Evolutionary conservation across 352 stramenopile species (phyloP).

Genomic region (Globisporangium lucens): DNA sequence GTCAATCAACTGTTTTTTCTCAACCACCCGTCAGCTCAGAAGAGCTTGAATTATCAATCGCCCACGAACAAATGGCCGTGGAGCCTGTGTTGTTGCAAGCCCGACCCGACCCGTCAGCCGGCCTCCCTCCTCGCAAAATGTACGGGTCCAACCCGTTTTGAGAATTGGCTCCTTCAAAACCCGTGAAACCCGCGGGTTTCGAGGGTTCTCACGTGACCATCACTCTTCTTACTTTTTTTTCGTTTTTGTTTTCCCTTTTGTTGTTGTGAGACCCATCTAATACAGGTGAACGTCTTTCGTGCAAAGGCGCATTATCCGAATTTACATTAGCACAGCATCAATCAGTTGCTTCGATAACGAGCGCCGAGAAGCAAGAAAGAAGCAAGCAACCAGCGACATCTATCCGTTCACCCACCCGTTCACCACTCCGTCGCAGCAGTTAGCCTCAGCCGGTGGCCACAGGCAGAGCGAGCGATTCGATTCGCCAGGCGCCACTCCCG

Average conservation of each 20-base stretch:
- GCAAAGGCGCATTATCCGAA: not conserved
- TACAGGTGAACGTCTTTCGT: not conserved
- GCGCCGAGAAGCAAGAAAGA: not conserved
- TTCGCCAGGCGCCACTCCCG: not conserved
- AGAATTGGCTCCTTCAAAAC: not conserved
- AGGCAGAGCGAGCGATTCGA: not conserved
- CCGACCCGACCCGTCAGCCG: not conserved
- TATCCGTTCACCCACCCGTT: not conserved
- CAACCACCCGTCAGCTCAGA: not conserved
- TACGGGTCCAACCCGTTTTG: not conserved
- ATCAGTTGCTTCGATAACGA: not conserved
- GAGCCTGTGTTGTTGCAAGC: not conserved
- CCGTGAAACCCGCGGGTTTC: not conserved
- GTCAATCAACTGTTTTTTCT: not conserved
- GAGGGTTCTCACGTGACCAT: not conserved
- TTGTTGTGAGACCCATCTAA: not conserved
- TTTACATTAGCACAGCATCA: not conserved
- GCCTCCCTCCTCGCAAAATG: not conserved
- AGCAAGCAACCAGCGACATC: not conserved
- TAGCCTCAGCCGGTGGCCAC: not conserved
- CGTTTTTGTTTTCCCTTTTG: not conserved
- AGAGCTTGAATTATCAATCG: not conserved
- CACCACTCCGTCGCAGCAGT: not conserved
- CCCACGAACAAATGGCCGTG: not conserved
- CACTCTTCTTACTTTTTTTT: not conserved